Conservation (phyloP, 768 basidiomycete species). For the Lactifluus rugatus region DNA sequence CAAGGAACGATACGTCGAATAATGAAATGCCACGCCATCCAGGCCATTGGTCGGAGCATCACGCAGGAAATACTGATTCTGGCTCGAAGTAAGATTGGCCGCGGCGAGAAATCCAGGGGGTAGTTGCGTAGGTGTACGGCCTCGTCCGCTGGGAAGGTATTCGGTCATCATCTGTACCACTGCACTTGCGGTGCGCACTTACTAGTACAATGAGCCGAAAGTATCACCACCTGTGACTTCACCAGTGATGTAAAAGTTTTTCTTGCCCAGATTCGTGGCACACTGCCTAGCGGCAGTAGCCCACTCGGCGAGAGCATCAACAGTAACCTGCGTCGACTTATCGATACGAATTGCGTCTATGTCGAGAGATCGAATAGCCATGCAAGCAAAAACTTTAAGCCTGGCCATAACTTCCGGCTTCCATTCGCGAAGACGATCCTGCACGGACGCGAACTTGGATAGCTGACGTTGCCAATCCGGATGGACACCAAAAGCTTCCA, state of each 20-base stretch:
- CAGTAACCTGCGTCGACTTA: conserved; percentile 86
- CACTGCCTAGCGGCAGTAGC: conserved; percentile 62
- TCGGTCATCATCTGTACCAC: not conserved
- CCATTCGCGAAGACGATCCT: conserved; percentile 95
- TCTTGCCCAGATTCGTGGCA: conserved; percentile 62
- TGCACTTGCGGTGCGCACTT: conserved; percentile 24
- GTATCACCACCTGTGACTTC: conserved; percentile 93
- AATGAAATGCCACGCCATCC: conserved; percentile 85
- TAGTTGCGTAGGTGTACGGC: conserved; percentile 63
- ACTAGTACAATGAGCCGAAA: conserved; percentile 83
- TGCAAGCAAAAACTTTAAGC: conserved; percentile 71
- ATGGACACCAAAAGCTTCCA: conserved; percentile 96
- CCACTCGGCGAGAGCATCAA: conserved; percentile 74
- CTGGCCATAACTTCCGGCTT: conserved; percentile 66
- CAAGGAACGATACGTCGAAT: conserved; percentile 83
- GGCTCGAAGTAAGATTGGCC: conserved; percentile 48
- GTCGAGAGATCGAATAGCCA: conserved; percentile 81
- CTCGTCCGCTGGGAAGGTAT: conserved; percentile 58
- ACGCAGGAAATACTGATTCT: conserved; percentile 75
- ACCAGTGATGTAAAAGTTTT: conserved; percentile 84
- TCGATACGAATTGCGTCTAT: conserved; percentile 93
- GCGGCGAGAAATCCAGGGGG: conserved; percentile 63
- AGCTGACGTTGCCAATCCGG: conserved; percentile 91
- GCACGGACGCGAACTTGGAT: conserved; percentile 91
- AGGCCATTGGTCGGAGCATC: conserved; percentile 49